A percentile compares a stretch with the other conserved stretches of the same genome.
phyloP scores from a whole-genome alignment of 768 basidiomycete genomes.

The Boletus insuetus region DNA sequence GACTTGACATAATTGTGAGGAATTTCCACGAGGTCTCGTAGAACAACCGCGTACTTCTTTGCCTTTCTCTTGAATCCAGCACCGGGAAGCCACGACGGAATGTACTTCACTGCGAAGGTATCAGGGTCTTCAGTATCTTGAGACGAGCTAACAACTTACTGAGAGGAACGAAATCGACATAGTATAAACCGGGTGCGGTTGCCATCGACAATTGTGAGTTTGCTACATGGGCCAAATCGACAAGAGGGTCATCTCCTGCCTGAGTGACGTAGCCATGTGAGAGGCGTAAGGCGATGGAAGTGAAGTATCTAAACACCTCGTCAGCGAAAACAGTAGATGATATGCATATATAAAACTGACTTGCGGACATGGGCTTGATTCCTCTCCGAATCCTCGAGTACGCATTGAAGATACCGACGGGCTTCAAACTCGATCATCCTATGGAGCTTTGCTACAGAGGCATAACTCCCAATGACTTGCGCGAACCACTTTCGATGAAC shows the following conservation, averaged over 20 bases:
- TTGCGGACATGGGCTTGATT: slow-evolving; percentile 1
- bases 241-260: slow-evolving; percentile 36
- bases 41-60: slow-evolving; percentile 4
- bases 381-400: not conserved
- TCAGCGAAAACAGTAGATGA: not conserved
- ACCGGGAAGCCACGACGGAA: slow-evolving; percentile 24
- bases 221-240: slow-evolving; percentile 29
- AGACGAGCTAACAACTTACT: slow-evolving; percentile 3
- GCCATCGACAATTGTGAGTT: slow-evolving; percentile 20
- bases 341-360: not conserved
- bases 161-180: slow-evolving; percentile 20
- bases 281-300: slow-evolving; percentile 33
- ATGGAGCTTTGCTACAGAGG: not conserved
- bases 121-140: not conserved
- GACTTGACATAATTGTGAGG: slow-evolving; percentile 14
- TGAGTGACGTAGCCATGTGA: slow-evolving; percentile 40
- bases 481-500: slow-evolving; percentile 18
- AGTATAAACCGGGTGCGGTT: slow-evolving; percentile 3
- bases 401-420: not conserved
- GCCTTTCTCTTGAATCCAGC: slow-evolving; percentile 17
- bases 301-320: not conserved
- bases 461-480: slow-evolving; percentile 4
- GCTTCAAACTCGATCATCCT: not conserved
- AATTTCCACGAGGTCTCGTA: slow-evolving; percentile 5
- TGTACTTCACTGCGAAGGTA: slow-evolving; percentile 21